A percentile compares a stretch with the other conserved stretches of the same genome.
Conservation (phyloP, 2,329 filamentous ascomycete genomes). For the Drechslerella coelobrocha region DNA sequence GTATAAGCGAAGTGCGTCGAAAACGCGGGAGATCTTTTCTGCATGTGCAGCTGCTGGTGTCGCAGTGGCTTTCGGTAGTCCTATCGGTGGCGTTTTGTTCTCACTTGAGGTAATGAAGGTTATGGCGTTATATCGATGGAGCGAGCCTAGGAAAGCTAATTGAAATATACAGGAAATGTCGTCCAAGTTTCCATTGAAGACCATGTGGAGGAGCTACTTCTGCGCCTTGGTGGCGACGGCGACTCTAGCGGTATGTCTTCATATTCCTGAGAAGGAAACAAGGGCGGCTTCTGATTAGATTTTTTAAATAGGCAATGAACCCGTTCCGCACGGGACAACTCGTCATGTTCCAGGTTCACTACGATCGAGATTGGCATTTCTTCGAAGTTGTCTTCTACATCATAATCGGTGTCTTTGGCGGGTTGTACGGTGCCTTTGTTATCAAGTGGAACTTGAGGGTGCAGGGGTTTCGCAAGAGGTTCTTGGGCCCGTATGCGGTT, state of each 20-base stretch:
- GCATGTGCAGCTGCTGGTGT: slow-evolving; percentile 94
- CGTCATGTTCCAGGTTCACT: slow-evolving; percentile 98
- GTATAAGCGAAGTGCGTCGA: slow-evolving; percentile 88
- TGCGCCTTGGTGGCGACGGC: slow-evolving; percentile 94
- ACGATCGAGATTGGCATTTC: slow-evolving; percentile 96
- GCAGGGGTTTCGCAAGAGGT: slow-evolving; percentile 92
- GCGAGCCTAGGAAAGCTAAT: not conserved
- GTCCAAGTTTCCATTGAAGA: slow-evolving; percentile 93
- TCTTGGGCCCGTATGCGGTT: slow-evolving; percentile 81
- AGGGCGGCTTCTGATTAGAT: not conserved
- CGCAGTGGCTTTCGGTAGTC: slow-evolving; percentile 94
- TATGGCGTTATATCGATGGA: not conserved
- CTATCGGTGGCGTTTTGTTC: slow-evolving; percentile 95
- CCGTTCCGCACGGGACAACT: slow-evolving; percentile 95
- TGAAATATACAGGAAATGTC: slow-evolving; percentile 75
- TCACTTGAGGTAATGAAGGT: slow-evolving; percentile 71
- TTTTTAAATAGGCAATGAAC: slow-evolving; percentile 76
- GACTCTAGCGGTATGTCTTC: slow-evolving; percentile 72
- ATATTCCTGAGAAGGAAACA: not conserved
- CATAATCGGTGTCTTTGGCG: slow-evolving; percentile 88
- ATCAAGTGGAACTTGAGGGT: slow-evolving; percentile 96
- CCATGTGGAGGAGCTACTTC: slow-evolving; percentile 97
- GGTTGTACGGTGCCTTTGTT: slow-evolving; percentile 92
- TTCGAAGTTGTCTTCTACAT: slow-evolving; percentile 95
- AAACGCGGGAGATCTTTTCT: slow-evolving; percentile 92